These are phyloP conservation scores for Cladosporium sp. DNA, from an alignment of 2,329 filamentous ascomycete genomes.

Conservation along the genomic window DNA sequence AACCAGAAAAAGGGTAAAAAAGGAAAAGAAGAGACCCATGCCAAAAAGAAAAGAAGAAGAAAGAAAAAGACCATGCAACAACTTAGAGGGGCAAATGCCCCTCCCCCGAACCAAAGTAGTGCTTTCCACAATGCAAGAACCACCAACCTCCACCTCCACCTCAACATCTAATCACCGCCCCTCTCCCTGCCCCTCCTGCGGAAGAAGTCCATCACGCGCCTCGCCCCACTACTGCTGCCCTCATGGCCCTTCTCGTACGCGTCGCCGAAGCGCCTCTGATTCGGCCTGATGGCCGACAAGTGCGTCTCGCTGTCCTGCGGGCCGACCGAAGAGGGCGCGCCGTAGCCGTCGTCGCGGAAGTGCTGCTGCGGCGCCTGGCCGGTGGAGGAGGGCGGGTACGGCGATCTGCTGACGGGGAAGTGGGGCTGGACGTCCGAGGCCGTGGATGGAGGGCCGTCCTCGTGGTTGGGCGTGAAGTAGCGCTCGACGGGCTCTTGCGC, in stretches of 20 bases:
- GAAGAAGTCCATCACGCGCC: conserved; percentile 98
- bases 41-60: no score
- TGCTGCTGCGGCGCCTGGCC: conserved; percentile 4
- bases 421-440: conserved; percentile 8
- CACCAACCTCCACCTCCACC: no score
- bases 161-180: conserved; percentile 7
- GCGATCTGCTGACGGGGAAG: conserved; percentile 6
- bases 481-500: conserved; percentile 26
- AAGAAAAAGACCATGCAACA: no score
- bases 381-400: conserved; percentile 5
- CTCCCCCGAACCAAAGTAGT: no score
- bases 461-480: conserved; percentile 29
- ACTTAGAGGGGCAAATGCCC: no score
- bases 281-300: conserved; percentile 56
- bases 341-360: conserved; percentile 30
- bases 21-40: no score
- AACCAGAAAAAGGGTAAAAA: no score
- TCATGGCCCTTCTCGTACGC: conserved; percentile 77
- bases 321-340: conserved; percentile 28
- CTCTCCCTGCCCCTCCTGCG: conserved; percentile 70
- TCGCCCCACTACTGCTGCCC: conserved; percentile 81
- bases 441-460: conserved; percentile 14
- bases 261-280: conserved; percentile 79
- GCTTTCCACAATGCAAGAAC: no score
- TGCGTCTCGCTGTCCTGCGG: conserved; percentile 29